Conservation (phyloP, 2,329 filamentous ascomycete species). For the Ophiostoma piceae region DNA sequence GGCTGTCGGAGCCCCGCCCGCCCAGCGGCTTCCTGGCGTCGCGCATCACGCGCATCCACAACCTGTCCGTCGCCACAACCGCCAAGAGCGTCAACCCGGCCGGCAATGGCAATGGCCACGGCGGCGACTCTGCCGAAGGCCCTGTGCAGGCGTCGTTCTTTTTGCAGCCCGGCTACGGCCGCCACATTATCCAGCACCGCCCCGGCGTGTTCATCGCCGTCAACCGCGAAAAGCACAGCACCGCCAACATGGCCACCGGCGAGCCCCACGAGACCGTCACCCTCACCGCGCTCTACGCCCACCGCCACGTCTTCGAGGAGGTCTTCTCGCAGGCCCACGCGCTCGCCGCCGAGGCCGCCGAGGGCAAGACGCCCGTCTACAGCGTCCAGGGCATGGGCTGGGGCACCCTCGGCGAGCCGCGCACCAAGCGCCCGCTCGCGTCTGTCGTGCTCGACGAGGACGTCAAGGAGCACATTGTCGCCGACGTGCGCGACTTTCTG, state of each 20-base stretch:
- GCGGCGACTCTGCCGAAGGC: slow-evolving; percentile 54
- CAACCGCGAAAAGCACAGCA: slow-evolving; percentile 76
- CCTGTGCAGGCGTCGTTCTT: slow-evolving; percentile 74
- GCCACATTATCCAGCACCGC: slow-evolving; percentile 79
- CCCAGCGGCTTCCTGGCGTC: slow-evolving; percentile 54
- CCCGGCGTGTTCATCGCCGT: slow-evolving; percentile 78
- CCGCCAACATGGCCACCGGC: slow-evolving; percentile 74
- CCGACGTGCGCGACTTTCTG: slow-evolving; percentile 78
- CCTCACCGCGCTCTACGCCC: slow-evolving; percentile 82
- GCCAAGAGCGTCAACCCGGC: slow-evolving; percentile 49
- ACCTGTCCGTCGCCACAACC: slow-evolving; percentile 53
- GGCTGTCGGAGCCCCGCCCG: slow-evolving; percentile 80
- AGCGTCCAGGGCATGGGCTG: slow-evolving; percentile 79
- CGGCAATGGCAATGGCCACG: slow-evolving; percentile 28
- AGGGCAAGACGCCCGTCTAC: slow-evolving; percentile 92
- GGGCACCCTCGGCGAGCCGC: slow-evolving; percentile 75
- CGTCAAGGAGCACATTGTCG: slow-evolving; percentile 73
- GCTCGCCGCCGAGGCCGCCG: slow-evolving; percentile 70
- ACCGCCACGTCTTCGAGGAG: slow-evolving; percentile 83
- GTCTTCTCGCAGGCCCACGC: slow-evolving; percentile 83
- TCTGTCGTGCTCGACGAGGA: slow-evolving; percentile 84
- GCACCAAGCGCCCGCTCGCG: slow-evolving; percentile 77
- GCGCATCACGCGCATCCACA: slow-evolving; percentile 55
- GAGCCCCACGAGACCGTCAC: slow-evolving; percentile 93
- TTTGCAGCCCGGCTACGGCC: slow-evolving; percentile 84